phyloP scores from a whole-genome alignment of 768 basidiomycete genomes.

The Collybiopsis luxurians region DNA sequence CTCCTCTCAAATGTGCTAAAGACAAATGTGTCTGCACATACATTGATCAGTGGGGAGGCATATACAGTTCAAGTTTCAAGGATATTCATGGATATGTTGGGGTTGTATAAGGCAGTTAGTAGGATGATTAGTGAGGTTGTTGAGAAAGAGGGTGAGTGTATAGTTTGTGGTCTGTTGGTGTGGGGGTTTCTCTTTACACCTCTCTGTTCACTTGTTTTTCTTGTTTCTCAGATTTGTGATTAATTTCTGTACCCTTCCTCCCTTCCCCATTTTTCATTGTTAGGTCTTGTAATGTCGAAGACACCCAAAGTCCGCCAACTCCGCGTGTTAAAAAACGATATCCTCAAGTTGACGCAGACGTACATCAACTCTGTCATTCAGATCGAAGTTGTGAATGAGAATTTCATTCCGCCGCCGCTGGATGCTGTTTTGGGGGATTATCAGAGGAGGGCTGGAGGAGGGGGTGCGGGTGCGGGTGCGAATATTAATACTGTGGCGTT shows the following conservation, averaged over 20 bases:
- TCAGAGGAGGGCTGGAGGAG: slow-evolving; percentile 52
- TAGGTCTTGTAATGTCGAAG: slow-evolving; percentile 65
- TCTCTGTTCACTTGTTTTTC: too few relatives aligned
- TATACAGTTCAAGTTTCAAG: slow-evolving; percentile 73
- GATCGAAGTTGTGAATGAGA: slow-evolving; percentile 63
- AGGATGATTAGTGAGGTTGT: slow-evolving; percentile 71
- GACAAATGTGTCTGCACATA: slow-evolving; percentile 77
- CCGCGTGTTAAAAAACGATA: slow-evolving; percentile 79
- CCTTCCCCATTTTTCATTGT: slow-evolving; percentile 33
- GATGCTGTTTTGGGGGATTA: slow-evolving; percentile 82
- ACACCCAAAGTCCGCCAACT: slow-evolving; percentile 75
- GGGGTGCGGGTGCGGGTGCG: too few relatives aligned
- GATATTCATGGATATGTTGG: slow-evolving; percentile 77
- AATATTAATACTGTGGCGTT: too few relatives aligned
- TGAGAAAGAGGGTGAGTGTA: slow-evolving; percentile 50
- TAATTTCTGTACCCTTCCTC: too few relatives aligned
- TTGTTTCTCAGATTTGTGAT: too few relatives aligned
- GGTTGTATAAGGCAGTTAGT: slow-evolving; percentile 74
- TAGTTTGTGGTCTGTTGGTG: too few relatives aligned
- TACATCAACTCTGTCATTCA: slow-evolving; percentile 79
- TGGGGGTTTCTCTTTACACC: too few relatives aligned
- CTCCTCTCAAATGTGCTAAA: slow-evolving; percentile 75
- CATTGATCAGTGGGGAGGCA: slow-evolving; percentile 64
- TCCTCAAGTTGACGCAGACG: slow-evolving; percentile 73
- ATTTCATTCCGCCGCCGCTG: slow-evolving; percentile 68